Conservation (phyloP, 116 monocot species). For the Iris pallida region DNA sequence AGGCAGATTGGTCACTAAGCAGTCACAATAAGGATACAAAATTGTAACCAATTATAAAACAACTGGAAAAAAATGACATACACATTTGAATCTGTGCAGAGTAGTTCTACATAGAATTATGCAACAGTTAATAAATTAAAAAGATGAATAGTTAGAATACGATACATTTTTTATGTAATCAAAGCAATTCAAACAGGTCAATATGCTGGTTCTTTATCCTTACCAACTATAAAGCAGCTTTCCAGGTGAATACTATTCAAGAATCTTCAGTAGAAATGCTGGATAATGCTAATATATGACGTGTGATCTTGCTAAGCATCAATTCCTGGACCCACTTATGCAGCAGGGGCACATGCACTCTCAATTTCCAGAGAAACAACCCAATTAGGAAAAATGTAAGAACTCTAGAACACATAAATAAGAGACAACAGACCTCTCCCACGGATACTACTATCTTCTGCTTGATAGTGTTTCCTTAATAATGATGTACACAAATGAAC, state of each 20-base stretch:
- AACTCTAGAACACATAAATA: conserved; percentile 1
- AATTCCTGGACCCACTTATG: conserved; percentile 25
- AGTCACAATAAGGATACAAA: background rate
- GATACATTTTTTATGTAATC: conserved; percentile 1
- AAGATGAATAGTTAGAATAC: conserved; percentile 3
- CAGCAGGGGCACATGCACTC: conserved; percentile 20
- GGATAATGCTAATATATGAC: conserved; percentile 46
- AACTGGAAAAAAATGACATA: conserved; percentile 7
- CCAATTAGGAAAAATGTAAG: background rate
- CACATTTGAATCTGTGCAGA: background rate
- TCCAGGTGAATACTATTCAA: conserved; percentile 41
- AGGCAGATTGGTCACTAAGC: background rate
- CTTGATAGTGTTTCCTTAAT: conserved; percentile 5
- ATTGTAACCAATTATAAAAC: conserved; percentile 11
- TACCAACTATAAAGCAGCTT: conserved; percentile 56
- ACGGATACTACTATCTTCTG: background rate
- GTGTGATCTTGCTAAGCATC: conserved; percentile 26
- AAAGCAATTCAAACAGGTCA: conserved; percentile 21
- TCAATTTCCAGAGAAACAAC: background rate
- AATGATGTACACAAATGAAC: too few relatives aligned
- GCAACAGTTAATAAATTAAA: background rate
- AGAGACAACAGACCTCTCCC: conserved; percentile 5
- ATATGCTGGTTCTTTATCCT: conserved; percentile 25
- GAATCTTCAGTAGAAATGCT: conserved; percentile 45
- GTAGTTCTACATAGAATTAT: background rate